Evolutionary conservation across 169 alveolate species (phyloP).

Genomic region (Plasmodium coatneyi): DNA sequence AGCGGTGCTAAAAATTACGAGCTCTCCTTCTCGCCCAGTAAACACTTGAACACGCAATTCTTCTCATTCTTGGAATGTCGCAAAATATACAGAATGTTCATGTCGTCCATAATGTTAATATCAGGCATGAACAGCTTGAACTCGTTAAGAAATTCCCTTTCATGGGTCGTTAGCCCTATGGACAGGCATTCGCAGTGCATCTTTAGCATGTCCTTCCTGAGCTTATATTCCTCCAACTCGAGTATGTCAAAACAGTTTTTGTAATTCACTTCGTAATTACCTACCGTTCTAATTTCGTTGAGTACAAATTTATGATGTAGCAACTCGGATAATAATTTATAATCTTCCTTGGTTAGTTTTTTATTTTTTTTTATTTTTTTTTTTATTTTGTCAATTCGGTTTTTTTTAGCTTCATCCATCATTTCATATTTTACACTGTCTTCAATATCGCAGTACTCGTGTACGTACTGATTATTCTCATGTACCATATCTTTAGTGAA

Average conservation of each 20-base stretch:
- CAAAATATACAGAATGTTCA: slow-evolving; percentile 32
- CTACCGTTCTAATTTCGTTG: slow-evolving; percentile 51
- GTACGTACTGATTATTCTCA: slow-evolving; percentile 39
- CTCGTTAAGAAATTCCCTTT: slow-evolving; percentile 37
- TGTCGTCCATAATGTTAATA: slow-evolving; percentile 46
- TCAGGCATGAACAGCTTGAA: slow-evolving; percentile 61
- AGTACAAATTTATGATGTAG: slow-evolving; percentile 68
- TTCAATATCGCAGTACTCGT: slow-evolving; percentile 67
- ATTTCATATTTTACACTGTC: slow-evolving; percentile 34
- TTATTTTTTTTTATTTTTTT: slow-evolving; percentile 55
- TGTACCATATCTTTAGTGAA: slow-evolving; percentile 37
- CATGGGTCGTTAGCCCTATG: slow-evolving; percentile 36
- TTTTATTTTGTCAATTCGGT: slow-evolving; percentile 55
- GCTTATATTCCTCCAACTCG: slow-evolving; percentile 50
- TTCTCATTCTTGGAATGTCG: slow-evolving; percentile 54
- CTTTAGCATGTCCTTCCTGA: slow-evolving; percentile 23
- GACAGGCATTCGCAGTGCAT: slow-evolving; percentile 52
- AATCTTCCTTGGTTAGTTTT: slow-evolving; percentile 56
- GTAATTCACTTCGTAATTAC: slow-evolving; percentile 45
- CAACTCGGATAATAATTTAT: slow-evolving; percentile 39
- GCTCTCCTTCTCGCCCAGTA: slow-evolving; percentile 13
- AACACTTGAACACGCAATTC: slow-evolving; percentile 40
- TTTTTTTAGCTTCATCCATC: slow-evolving; percentile 3
- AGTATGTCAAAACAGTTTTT: slow-evolving; percentile 23
- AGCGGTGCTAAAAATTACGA: neutral